Evolutionary conservation across 306 rosid genomes (phyloP), one percentile per base, ranked within the genome.

Genomic region (Cicer chorassanicum): DNA sequence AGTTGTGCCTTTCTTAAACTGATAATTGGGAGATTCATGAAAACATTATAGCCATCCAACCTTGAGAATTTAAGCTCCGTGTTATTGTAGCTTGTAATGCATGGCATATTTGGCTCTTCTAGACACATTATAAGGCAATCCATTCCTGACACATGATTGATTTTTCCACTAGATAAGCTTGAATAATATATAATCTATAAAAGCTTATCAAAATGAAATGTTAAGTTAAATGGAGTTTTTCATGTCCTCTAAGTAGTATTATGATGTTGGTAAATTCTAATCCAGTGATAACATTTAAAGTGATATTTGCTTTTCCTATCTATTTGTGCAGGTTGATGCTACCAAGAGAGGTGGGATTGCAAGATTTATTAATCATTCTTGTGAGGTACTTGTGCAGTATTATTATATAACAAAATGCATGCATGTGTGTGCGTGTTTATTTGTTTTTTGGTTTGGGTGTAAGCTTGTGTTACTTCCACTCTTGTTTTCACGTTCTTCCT

Each of bases 261-360:
- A 38, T 62, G 39, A 42, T 83, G 19, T 16, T 54, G 63, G 18
- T 50, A 46, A 40, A 36, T 75, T 76, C 10, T 8, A 59, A 53
- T 54, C 19, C 46, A 29, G 42, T 72, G 50, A 61, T 44, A 53
- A 5, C 48, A 65, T 43, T 45, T 63, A 80, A 74, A 68, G 48
- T 51, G 62, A 55, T 84, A 6, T 68, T 75, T 53, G 29, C 16
- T 70, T 68, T 43, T 72, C 71, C 74, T 68, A 67, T 70, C 41
- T 62, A 80, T 79, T 29, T 29, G 41, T 83, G 82, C 73, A 94
- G 99, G 99, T 94, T 56, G 99, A 94, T 90, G 99, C 99, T 67
- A 92, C 99, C 12, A 94, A 92, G 86, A 89, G 91, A 70, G 99
- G 99, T 19, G 97, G 99, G 63, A 82, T 94, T 83, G 99, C 99